phyloP scores from a whole-genome alignment of 306 rosid species.

The Astragalus glycyphyllos region DNA sequence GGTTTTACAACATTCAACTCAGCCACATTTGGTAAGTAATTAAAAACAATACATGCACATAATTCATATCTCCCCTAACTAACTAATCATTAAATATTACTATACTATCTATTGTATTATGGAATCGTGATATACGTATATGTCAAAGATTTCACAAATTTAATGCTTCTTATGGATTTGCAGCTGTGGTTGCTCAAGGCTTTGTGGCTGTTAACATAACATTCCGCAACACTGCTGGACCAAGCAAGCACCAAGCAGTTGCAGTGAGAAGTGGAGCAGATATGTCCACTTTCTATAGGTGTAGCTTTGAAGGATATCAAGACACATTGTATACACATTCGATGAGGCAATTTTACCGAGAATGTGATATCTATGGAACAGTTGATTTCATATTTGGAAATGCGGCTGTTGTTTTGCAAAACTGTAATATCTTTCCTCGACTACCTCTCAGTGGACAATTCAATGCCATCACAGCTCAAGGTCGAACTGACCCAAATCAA shows the following conservation, averaged over 20 bases:
- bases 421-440: conserved; percentile 56
- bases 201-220: conserved; percentile 63
- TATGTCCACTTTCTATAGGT: conserved; percentile 51
- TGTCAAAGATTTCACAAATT: not conserved
- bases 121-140: not conserved
- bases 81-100: too few relatives aligned
- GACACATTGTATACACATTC: conserved; percentile 60
- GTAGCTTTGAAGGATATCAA: conserved; percentile 66
- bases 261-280: conserved; percentile 58
- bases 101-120: too few relatives aligned
- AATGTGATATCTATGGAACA: conserved; percentile 60
- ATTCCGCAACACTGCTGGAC: conserved; percentile 56
- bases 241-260: conserved; percentile 58
- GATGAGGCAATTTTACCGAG: conserved; percentile 56
- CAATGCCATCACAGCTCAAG: conserved; percentile 61
- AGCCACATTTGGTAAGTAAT: conserved; percentile 71
- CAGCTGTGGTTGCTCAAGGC: conserved; percentile 76
- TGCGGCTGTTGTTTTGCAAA: conserved; percentile 52
- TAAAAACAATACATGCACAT: not conserved
- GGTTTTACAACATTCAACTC: conserved; percentile 82
- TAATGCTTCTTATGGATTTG: not conserved
- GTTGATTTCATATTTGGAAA: conserved; percentile 63
- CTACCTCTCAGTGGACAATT: conserved; percentile 50
- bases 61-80: too few relatives aligned
- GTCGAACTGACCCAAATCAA: conserved; percentile 58